Conservation (phyloP, 192 early-diverging fungal species). For the Geosiphon pyriformis region DNA sequence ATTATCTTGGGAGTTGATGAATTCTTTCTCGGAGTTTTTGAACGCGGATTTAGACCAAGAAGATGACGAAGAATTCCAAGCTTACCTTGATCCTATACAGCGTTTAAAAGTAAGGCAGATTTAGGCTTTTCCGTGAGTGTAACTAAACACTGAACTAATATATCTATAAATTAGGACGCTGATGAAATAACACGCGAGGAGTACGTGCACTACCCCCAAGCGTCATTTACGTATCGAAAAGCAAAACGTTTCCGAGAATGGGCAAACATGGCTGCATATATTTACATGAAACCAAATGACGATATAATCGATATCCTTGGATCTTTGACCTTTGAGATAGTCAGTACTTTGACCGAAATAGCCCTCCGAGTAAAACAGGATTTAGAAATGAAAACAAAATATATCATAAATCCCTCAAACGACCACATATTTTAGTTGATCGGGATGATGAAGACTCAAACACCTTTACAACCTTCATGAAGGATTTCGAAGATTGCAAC, state of each 20-base stretch:
- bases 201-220: slow-evolving; percentile 98
- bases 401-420: slow-evolving; percentile 25
- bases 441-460: slow-evolving; percentile 40
- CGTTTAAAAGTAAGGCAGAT: slow-evolving; percentile 64
- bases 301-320: slow-evolving; percentile 97
- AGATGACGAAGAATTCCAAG: slow-evolving; percentile 85
- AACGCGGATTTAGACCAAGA: slow-evolving; percentile 75
- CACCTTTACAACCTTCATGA: slow-evolving; percentile 83
- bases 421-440: neutral
- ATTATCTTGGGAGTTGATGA: slow-evolving; percentile 91
- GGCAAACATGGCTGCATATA: slow-evolving; percentile 82
- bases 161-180: no score
- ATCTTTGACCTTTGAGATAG: slow-evolving; percentile 93
- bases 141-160: no score
- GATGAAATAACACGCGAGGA: slow-evolving; percentile 97
- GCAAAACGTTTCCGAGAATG: slow-evolving; percentile 91
- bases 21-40: slow-evolving; percentile 69
- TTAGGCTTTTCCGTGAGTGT: no score
- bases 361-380: slow-evolving; percentile 71
- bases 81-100: slow-evolving; percentile 83
- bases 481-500: slow-evolving; percentile 84
- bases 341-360: slow-evolving; percentile 85
- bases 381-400: slow-evolving; percentile 38
- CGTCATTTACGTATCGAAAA: slow-evolving; percentile 94
- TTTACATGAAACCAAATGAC: slow-evolving; percentile 85